A percentile compares a stretch with the other conserved stretches of the same genome.
Evolutionary conservation across 768 basidiomycete species (phyloP).

Genomic region (Russula olivacea): DNA sequence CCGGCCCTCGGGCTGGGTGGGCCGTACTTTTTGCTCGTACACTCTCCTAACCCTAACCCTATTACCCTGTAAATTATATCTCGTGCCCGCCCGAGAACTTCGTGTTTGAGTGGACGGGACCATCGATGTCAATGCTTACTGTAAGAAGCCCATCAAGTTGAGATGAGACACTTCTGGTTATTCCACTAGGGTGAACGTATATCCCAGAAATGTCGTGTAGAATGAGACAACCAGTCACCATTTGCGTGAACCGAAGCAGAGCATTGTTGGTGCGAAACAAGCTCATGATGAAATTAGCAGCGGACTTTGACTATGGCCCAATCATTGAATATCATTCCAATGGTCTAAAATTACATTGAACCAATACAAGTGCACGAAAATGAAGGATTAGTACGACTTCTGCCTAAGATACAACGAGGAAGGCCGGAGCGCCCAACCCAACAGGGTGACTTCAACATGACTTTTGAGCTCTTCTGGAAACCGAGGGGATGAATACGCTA

Average conservation of each 20-base stretch:
- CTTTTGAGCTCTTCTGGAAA: background rate
- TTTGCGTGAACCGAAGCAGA: too few species aligned
- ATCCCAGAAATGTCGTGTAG: too few species aligned
- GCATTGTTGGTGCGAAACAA: too few species aligned
- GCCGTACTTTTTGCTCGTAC: slow-evolving; percentile 20
- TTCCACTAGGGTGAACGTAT: too few species aligned
- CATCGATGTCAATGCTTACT: too few species aligned
- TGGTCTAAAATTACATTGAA: slow-evolving; percentile 7
- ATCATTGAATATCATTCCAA: background rate
- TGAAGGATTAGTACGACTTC: background rate
- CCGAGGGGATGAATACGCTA: background rate
- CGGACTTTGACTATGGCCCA: background rate
- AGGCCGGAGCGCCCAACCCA: background rate
- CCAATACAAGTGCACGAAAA: slow-evolving; percentile 9
- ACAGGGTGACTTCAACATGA: background rate
- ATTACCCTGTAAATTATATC: too few species aligned
- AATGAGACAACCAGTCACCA: too few species aligned
- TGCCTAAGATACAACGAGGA: background rate
- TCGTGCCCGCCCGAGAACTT: too few species aligned
- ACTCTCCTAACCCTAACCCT: slow-evolving; percentile 13
- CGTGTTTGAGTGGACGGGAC: too few species aligned
- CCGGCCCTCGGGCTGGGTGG: slow-evolving; percentile 39
- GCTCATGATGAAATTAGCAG: too few species aligned
- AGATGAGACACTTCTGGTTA: too few species aligned
- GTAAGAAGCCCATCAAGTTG: too few species aligned